Base-by-base conservation (phyloP, 345 rosid genomes). In the Eucalyptus grandis region DNA sequence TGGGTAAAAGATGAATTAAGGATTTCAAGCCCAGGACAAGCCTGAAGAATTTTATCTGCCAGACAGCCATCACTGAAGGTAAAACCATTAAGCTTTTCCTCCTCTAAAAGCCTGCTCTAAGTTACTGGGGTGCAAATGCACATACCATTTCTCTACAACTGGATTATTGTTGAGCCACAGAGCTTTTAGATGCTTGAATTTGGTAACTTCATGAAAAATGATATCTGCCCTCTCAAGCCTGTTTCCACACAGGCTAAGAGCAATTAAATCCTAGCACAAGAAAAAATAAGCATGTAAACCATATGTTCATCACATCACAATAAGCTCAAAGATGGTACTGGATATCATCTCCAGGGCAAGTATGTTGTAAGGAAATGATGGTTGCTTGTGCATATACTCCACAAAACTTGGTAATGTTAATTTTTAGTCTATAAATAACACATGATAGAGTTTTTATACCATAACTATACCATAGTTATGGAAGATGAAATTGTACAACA, bases 91-190 rank as follows among this genome's bases (percentile, higher is more conserved):
- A 92, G 58, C 53, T 53, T 87, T 19, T 91, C 51, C 49, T 49
- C 51, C 30, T n/a, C 54, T 49, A 86, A n/a, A 31, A 86, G 46
- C 54, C 60, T 47, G 15, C 40, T 47, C 12, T 49, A 40, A 40
- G 21, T n/a, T 34, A 31, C 40, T 83, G 0, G 17, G 34, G 90
- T 12, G 88, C 65, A 27, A 91, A 87, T 65, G 90, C 69, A 86
- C 88, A 86, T 91, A 98, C 99, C 96, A 89, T 88, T 90, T 94
- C 87, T 92, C 88, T 31, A 93, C 87, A 91, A 95, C 91, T 62
- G 98, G 97, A 90, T 98, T 97, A 88, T 95, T 92, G 92, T 96
- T 98, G 86, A 98, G 91, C 99, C 99, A 98, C 87, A 97, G 92
- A 44, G 96, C 99, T 92, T 91, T 95, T 86, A 97, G 93, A 87